phyloP scores from a whole-genome alignment of 2,329 filamentous ascomycete species.

The Thielaviopsis populi region DNA sequence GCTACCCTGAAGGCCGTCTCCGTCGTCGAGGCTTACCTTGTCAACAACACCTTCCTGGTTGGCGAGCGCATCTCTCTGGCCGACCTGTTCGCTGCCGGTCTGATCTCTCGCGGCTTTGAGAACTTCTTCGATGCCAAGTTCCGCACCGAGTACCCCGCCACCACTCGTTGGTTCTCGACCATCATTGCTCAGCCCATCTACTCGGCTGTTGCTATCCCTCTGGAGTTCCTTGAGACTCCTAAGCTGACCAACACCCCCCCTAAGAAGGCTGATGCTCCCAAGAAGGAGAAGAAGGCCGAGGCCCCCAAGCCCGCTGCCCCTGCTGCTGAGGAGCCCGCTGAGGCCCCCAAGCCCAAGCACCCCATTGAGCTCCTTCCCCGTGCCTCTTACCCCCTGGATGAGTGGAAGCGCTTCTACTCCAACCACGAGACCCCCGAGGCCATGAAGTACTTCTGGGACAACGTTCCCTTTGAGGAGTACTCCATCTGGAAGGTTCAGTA shows the following conservation, averaged over 20 bases:
- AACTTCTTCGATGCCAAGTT: constrained; percentile 87
- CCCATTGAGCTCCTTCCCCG: constrained; percentile 73
- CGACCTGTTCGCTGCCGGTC: constrained; percentile 69
- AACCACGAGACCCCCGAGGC: constrained; percentile 79
- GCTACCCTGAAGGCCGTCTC: constrained; percentile 50
- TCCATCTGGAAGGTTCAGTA: constrained; percentile 88
- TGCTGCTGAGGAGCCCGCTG: constrained; percentile 30
- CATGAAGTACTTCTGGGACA: constrained; percentile 97
- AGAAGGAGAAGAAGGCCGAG: constrained; percentile 28
- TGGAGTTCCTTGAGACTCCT: constrained; percentile 68
- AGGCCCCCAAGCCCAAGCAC: constrained; percentile 87
- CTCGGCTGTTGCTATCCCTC: constrained; percentile 60
- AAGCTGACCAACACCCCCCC: constrained; percentile 54
- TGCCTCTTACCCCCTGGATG: constrained; percentile 71
- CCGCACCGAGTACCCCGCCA: constrained; percentile 68
- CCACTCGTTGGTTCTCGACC: constrained; percentile 88
- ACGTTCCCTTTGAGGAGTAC: constrained; percentile 87
- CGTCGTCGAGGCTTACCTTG: constrained; percentile 74
- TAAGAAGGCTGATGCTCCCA: constrained; percentile 64
- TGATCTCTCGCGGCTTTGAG: constrained; percentile 79
- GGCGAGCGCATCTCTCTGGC: constrained; percentile 95
- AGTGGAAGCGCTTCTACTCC: constrained; percentile 98
- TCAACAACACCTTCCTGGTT: constrained; percentile 90
- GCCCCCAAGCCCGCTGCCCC: constrained; percentile 27
- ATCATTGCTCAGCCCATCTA: constrained; percentile 87